Evolutionary conservation across 768 basidiomycete genomes (phyloP), one percentile per base, ranked within the genome.

Genomic region (Brasilioporus rufonigricans): DNA sequence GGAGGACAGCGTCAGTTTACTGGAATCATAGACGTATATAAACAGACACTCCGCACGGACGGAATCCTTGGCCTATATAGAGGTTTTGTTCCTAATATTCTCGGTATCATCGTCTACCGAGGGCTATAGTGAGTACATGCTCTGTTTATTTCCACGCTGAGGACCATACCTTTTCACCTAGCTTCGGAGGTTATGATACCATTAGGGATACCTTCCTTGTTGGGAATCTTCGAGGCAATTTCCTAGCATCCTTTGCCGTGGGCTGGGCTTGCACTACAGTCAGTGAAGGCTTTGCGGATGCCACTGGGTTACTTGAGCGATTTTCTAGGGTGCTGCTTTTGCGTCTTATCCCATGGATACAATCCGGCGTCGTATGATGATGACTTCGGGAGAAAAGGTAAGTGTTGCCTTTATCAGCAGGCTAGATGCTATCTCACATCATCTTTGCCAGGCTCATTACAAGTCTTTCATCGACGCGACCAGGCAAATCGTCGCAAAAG

Each of bases 351-450:
- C 75, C 3, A 63, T 77, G 53, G 77, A 77, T 51, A 77, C 77
- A 2, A 74, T 77, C 55, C 66, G 76, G 21, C 67, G 77, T 48
- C 65, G 77, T 50, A 78, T 77, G 76, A 77, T 77, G 77, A 77
- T 77, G 76, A 74, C 75, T 14, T 73, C 72, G 0, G 76, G 74
- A 27, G 70, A 74, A 55, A 67, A 65, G 50, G 73, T 50, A 45
- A 19, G 59, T 44, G 1, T 24, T 35, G 14, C 21, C 18, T 24
- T n/a, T 18, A 16, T 38, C 8, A 23, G 16, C n/a, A 12, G 47
- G 12, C 11, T 26, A 1, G 23, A 23, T 1, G 4, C 13, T 5
- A 23, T 39, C 33, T 58, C 18, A 57, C 35, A 24, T 19, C 23
- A 32, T 35, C 32, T 38, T 45, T 21, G 2, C 13, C 45, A 73